Conservation (phyloP, 257 asterid species). For the Euphrasia confusa region DNA sequence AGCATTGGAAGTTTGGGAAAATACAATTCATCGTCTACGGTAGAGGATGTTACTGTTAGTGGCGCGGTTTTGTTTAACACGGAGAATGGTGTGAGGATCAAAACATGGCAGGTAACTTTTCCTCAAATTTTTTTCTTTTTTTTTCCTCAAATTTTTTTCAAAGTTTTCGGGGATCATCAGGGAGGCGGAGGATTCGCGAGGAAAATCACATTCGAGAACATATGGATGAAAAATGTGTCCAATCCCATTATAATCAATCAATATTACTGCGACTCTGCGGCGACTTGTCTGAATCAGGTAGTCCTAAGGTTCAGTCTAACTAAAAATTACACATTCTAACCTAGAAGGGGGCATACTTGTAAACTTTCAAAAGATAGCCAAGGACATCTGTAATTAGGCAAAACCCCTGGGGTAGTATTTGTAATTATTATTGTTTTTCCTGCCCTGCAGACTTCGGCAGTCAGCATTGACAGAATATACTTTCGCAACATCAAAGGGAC, state of each 20-base stretch:
- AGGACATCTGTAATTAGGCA: neutral
- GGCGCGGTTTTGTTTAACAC: slow-evolving; percentile 50
- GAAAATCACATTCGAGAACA: slow-evolving; percentile 53
- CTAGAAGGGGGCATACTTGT: too few species aligned
- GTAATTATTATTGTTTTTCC: neutral
- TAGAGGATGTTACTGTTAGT: slow-evolving; percentile 52
- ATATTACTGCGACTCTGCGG: slow-evolving; percentile 65
- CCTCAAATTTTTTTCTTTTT: neutral
- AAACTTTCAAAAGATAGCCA: too few species aligned
- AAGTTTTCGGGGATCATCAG: slow-evolving; percentile 26
- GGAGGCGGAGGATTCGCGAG: slow-evolving; percentile 84
- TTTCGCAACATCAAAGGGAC: slow-evolving; percentile 56
- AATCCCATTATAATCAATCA: slow-evolving; percentile 85
- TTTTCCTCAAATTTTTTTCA: neutral
- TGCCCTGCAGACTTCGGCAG: slow-evolving; percentile 55
- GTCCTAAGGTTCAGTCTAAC: neutral
- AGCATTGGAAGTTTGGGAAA: slow-evolving; percentile 92
- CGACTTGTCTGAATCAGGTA: slow-evolving; percentile 71
- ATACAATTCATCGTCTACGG: slow-evolving; percentile 37
- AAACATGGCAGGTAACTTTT: slow-evolving; percentile 79
- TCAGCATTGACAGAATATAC: slow-evolving; percentile 38
- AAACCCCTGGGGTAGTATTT: neutral
- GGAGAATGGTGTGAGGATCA: slow-evolving; percentile 74
- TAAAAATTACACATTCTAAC: neutral
- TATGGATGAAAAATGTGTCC: slow-evolving; percentile 72